phyloP scores from a whole-genome alignment of 495 filamentous ascomycete genomes.

The Cercophora scortea region DNA sequence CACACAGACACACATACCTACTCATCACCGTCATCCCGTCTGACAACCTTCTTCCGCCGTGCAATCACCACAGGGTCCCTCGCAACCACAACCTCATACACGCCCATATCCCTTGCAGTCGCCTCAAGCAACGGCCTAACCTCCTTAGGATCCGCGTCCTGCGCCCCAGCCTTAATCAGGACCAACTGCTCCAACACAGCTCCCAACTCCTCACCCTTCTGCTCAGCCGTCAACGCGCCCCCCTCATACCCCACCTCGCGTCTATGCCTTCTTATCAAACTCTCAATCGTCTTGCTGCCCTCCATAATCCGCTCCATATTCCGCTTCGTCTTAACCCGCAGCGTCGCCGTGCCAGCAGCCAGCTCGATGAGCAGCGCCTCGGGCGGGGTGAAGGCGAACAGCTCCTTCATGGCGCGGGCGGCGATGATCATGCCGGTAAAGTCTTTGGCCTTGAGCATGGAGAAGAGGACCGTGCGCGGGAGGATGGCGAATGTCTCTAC shows the following conservation, averaged over 20 bases:
- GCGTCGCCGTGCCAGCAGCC: slow-evolving; percentile 24
- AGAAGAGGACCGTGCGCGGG: slow-evolving; percentile 35
- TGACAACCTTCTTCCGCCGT: slow-evolving; percentile 12
- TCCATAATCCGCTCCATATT: slow-evolving; percentile 25
- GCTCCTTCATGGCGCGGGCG: slow-evolving; percentile 43
- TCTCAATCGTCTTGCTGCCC: slow-evolving; percentile 23
- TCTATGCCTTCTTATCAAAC: slow-evolving; percentile 14
- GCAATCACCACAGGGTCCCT: slow-evolving; percentile 13
- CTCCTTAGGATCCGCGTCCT: slow-evolving; percentile 27
- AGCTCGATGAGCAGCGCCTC: slow-evolving; percentile 35
- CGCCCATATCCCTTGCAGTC: slow-evolving; percentile 51
- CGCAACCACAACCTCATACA: slow-evolving; percentile 27
- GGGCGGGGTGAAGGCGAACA: slow-evolving; percentile 44
- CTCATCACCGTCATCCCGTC: not conserved
- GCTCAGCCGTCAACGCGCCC: slow-evolving; percentile 11
- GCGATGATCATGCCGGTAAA: slow-evolving; percentile 52
- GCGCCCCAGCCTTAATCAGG: slow-evolving; percentile 34
- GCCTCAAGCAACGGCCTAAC: slow-evolving; percentile 27
- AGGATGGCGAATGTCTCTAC: slow-evolving; percentile 24
- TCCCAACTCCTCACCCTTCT: slow-evolving; percentile 16
- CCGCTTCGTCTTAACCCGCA: slow-evolving; percentile 25
- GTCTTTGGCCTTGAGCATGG: slow-evolving; percentile 36
- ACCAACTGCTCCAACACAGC: slow-evolving; percentile 22
- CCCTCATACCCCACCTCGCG: slow-evolving; percentile 9
- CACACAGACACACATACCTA: not conserved